Evolutionary conservation across 495 filamentous ascomycete species (phyloP), one percentile per base, ranked within the genome.

Genomic region (Penicillium goetzii): DNA sequence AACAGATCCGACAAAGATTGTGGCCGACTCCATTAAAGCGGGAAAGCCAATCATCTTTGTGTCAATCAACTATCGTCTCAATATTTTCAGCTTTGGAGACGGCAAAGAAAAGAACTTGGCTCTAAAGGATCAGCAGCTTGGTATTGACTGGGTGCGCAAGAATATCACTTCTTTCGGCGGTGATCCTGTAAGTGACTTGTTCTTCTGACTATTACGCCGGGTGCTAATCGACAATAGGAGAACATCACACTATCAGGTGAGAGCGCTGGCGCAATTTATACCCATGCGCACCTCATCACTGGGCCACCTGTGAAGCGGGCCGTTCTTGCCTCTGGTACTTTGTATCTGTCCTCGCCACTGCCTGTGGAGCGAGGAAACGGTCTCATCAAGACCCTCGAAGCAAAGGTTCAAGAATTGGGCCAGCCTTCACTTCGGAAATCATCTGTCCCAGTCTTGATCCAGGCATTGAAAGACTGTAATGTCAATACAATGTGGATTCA

Each of bases 41-140:
- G 68, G 62, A 19, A 79, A 86, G 54, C 76, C 78, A 38, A 78
- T 88, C 28, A 77, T 91, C 23, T 83, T 90, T 58, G 84, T 89
- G 15, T 78, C 79, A 6, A 80, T 88, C 71, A 89, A 89, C 72
- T 89, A 90, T 69, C 86, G 88, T 7, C 64, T 89, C 56, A 87
- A 88, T 69, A 83, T 90, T 60, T 87, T 89, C 64, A 83, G 85
- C 25, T 89, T 85, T 51, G 85, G 86, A 25, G 80, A 84, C 62
- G 83, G 80, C 8, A 73, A 70, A 25, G 75, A 78, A 60, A 79
- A 77, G 57, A 88, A 85, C 62, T 76, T 85, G 12, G 88, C 87
- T 2, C 78, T 87, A 3, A 81, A 89, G 32, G 88, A 92, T 74
- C 86, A 91, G 71, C 82, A 86, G 25, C 79, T 89, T 70, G 86